phyloP scores from a whole-genome alignment of 768 basidiomycete genomes.

The Trichaptum fuscoviolaceum region DNA sequence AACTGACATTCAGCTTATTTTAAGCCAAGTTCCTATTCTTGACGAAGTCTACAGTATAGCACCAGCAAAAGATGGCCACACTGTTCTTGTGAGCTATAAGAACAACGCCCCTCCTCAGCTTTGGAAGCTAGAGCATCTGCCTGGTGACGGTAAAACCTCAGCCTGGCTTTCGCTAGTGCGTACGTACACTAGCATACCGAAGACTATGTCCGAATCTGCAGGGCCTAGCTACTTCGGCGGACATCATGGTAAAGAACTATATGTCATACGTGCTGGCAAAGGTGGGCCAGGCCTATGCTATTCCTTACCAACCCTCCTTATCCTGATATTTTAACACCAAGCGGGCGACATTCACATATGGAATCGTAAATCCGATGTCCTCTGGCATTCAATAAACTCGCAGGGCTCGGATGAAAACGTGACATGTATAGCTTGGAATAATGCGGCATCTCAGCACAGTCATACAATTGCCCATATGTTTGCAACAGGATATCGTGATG shows the following conservation, averaged over 20 bases:
- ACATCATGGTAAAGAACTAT: slow-evolving; percentile 67
- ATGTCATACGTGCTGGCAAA: slow-evolving; percentile 76
- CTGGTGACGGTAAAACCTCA: slow-evolving; percentile 13
- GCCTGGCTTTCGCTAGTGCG: slow-evolving; percentile 44
- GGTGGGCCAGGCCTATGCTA: slow-evolving; percentile 29
- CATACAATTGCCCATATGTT: slow-evolving; percentile 50
- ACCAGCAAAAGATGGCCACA: slow-evolving; percentile 50
- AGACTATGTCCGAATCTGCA: slow-evolving; percentile 62
- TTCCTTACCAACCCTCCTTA: slow-evolving; percentile 6
- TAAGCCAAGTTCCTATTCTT: slow-evolving; percentile 69
- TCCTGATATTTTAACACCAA: slow-evolving; percentile 23
- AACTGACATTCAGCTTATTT: slow-evolving; percentile 11
- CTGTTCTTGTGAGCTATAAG: slow-evolving; percentile 69
- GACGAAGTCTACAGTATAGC: slow-evolving; percentile 72
- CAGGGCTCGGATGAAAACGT: slow-evolving; percentile 58
- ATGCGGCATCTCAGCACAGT: slow-evolving; percentile 53
- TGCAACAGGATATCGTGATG: slow-evolving; percentile 75
- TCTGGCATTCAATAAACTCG: slow-evolving; percentile 65
- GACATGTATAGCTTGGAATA: slow-evolving; percentile 81
- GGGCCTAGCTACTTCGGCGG: slow-evolving; percentile 83
- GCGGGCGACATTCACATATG: slow-evolving; percentile 83
- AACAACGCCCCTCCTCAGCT: slow-evolving; percentile 39
- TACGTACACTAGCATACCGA: slow-evolving; percentile 74
- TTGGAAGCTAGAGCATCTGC: slow-evolving; percentile 19
- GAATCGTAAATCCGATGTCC: slow-evolving; percentile 73